phyloP scores from a whole-genome alignment of 2,329 filamentous ascomycete genomes.

The Penicillium rolfsii region DNA sequence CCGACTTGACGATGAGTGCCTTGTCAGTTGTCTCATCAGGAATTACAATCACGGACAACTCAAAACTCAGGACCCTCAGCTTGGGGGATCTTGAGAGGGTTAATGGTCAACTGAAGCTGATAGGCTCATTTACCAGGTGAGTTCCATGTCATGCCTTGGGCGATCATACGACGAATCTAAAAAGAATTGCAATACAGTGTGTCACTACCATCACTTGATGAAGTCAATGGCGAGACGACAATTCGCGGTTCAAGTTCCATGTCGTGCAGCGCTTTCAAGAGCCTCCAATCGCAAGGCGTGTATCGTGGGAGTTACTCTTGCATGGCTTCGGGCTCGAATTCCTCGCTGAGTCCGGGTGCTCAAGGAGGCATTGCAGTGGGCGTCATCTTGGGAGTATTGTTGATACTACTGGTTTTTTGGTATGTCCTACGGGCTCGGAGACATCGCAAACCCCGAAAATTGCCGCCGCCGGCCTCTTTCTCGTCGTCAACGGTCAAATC shows the following conservation, averaged over 20 bases:
- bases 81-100: slow-evolving; percentile 31
- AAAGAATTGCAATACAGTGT: slow-evolving; percentile 20
- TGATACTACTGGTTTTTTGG: slow-evolving; percentile 27
- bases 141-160: background rate
- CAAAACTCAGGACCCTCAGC: slow-evolving; percentile 23
- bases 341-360: slow-evolving; percentile 29
- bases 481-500: background rate
- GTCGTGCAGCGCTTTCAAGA: slow-evolving; percentile 28
- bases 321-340: slow-evolving; percentile 3
- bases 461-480: background rate
- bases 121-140: slow-evolving; percentile 31
- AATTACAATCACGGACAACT: slow-evolving; percentile 29
- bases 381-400: slow-evolving; percentile 44
- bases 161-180: background rate
- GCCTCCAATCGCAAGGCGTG: slow-evolving; percentile 17
- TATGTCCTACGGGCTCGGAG: slow-evolving; percentile 22
- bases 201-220: slow-evolving; percentile 29
- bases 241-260: slow-evolving; percentile 29
- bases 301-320: slow-evolving; percentile 30
- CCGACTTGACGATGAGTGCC: slow-evolving; percentile 22
- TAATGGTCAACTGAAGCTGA: slow-evolving; percentile 27
- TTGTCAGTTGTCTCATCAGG: slow-evolving; percentile 25
- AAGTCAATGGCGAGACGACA: slow-evolving; percentile 27
- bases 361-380: slow-evolving; percentile 41
- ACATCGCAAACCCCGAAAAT: background rate